phyloP scores from a whole-genome alignment of 257 asterid genomes.

The Datura wrightii region DNA sequence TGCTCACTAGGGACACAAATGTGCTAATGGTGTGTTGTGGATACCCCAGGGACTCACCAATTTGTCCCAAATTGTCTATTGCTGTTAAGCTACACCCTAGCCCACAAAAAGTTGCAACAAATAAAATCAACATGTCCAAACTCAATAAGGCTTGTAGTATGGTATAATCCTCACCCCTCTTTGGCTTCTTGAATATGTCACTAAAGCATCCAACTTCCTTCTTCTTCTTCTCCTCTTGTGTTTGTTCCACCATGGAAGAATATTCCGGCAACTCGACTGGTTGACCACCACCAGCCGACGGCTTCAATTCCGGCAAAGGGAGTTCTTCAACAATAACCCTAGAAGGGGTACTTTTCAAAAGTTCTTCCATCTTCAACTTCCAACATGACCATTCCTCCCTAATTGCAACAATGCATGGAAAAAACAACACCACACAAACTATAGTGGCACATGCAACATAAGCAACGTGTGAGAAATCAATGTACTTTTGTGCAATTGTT shows the following conservation, averaged over 20 bases:
- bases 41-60: constrained; percentile 49
- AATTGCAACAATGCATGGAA: constrained; percentile 32
- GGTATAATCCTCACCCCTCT: constrained; percentile 49
- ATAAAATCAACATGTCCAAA: constrained; percentile 37
- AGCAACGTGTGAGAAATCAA: constrained; percentile 33
- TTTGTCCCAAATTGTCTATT: constrained; percentile 46
- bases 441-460: constrained; percentile 41
- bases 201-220: background rate
- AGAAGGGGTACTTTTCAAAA: background rate
- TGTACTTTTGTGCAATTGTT: constrained; percentile 39
- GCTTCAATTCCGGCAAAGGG: background rate
- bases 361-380: constrained; percentile 17
- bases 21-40: constrained; percentile 35
- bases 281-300: too few species aligned
- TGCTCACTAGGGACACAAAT: constrained; percentile 44
- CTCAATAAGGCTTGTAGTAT: constrained; percentile 45
- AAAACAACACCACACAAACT: constrained; percentile 40
- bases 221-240: background rate
- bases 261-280: background rate
- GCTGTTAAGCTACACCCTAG: constrained; percentile 43
- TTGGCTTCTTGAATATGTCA: constrained; percentile 39
- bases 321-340: constrained; percentile 32
- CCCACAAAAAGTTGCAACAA: constrained; percentile 43
- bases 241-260: background rate
- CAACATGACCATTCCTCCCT: constrained; percentile 37